Evolutionary conservation across 495 filamentous ascomycete species (phyloP).

Genomic region (Aspergillus bridgeri): DNA sequence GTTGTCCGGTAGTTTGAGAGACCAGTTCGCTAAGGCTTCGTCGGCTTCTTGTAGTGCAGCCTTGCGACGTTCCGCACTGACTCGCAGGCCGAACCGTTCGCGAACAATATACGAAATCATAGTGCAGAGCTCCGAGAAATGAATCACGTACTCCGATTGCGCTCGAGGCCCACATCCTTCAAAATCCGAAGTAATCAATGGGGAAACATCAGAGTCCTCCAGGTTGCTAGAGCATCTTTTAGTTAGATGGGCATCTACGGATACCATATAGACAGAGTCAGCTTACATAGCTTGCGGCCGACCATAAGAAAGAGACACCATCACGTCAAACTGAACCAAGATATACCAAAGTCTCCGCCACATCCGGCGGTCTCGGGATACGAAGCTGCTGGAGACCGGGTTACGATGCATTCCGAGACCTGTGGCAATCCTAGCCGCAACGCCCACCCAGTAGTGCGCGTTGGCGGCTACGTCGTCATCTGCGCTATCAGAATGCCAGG

Average conservation of each 20-base stretch:
- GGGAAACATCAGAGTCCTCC: slow-evolving; percentile 47
- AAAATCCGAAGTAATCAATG: slow-evolving; percentile 44
- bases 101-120: slow-evolving; percentile 47
- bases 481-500: slow-evolving; percentile 46
- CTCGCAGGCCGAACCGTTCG: slow-evolving; percentile 39
- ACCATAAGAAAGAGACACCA: slow-evolving; percentile 48
- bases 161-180: slow-evolving; percentile 43
- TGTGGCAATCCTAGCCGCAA: slow-evolving; percentile 46
- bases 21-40: slow-evolving; percentile 45
- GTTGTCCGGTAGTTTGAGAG: slow-evolving; percentile 41
- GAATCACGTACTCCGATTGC: slow-evolving; percentile 42
- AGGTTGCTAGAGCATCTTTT: slow-evolving; percentile 29
- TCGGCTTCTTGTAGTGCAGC: slow-evolving; percentile 45
- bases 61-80: slow-evolving; percentile 39
- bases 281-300: slow-evolving; percentile 48
- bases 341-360: slow-evolving; percentile 50
- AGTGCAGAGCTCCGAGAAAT: slow-evolving; percentile 44
- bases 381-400: slow-evolving; percentile 41
- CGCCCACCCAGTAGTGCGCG: slow-evolving; percentile 49
- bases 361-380: slow-evolving; percentile 41
- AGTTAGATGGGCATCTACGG: slow-evolving; percentile 1
- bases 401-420: slow-evolving; percentile 51
- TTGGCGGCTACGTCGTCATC: slow-evolving; percentile 50
- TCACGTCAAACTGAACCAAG: slow-evolving; percentile 46
- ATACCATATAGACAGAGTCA: background rate